phyloP scores from a whole-genome alignment of 441 rosid species.

The Capsella rubella region DNA sequence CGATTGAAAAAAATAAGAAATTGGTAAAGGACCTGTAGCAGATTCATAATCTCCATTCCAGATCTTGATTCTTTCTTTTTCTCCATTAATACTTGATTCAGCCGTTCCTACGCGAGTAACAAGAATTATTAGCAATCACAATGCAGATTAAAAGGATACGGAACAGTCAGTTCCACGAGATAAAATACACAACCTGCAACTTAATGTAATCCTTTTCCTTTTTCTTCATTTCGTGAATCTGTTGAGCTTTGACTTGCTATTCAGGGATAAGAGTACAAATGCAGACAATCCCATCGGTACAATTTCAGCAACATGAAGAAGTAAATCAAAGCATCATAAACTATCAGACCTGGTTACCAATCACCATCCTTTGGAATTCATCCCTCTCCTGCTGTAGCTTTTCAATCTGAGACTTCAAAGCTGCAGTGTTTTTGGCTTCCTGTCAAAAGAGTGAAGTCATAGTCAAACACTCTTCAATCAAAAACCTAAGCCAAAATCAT shows the following conservation, averaged over 20 bases:
- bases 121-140: not conserved
- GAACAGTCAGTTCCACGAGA: constrained; percentile 1
- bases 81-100: constrained; percentile 94
- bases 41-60: constrained; percentile 99
- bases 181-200: constrained; percentile 71
- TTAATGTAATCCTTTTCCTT: constrained; percentile 96
- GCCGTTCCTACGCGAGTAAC: constrained; percentile 69
- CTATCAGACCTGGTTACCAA: constrained; percentile 89
- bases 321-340: constrained; percentile 7
- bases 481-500: not conserved
- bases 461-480: constrained; percentile 1
- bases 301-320: constrained; percentile 1
- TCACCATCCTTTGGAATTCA: constrained; percentile 99
- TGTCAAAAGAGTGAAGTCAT: constrained; percentile 38
- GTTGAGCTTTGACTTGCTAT: constrained; percentile 98
- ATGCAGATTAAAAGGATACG: constrained; percentile 6
- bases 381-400: constrained; percentile 95
- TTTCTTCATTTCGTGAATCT: constrained; percentile 98
- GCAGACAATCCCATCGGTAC: constrained; percentile 36
- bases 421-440: constrained; percentile 95
- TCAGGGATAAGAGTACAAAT: constrained; percentile 42
- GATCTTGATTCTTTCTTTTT: constrained; percentile 98
- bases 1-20: not conserved
- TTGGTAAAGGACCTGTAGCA: constrained; percentile 69
- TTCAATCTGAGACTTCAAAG: constrained; percentile 90